phyloP scores from a whole-genome alignment of 73 alveolate species.

The Breviolum minutum region DNA sequence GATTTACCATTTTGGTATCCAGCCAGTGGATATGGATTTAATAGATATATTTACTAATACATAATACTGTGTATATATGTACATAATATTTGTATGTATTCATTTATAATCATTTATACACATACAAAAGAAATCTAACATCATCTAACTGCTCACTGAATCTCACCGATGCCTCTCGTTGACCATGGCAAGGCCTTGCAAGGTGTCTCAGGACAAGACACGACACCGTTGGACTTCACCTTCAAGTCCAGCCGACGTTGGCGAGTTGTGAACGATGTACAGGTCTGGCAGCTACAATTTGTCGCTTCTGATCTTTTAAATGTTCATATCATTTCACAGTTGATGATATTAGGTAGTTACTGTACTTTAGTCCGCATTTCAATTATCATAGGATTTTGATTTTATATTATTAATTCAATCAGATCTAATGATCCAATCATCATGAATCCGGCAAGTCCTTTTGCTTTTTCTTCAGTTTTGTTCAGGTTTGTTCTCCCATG shows the following conservation, averaged over 20 bases:
- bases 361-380: background rate
- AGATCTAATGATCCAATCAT: background rate
- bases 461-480: background rate
- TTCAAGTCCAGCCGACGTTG: background rate
- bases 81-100: background rate
- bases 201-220: background rate
- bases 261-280: constrained; percentile 46
- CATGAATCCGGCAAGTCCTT: background rate
- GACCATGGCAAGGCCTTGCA: background rate
- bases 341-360: background rate
- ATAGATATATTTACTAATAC: background rate
- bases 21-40: background rate
- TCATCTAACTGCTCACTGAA: background rate
- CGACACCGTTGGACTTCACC: constrained; percentile 39
- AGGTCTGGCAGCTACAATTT: background rate
- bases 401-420: background rate
- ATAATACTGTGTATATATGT: background rate
- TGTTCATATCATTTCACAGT: too few relatives aligned
- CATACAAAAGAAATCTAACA: background rate
- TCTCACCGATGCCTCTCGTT: background rate
- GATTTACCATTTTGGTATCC: background rate
- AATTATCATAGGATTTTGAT: background rate
- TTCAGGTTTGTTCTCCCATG: background rate
- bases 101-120: background rate
- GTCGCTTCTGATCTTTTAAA: background rate